Evolutionary conservation across 2,329 filamentous ascomycete genomes (phyloP), one percentile per base, ranked within the genome.

Genomic region (Aspergillus persii): DNA sequence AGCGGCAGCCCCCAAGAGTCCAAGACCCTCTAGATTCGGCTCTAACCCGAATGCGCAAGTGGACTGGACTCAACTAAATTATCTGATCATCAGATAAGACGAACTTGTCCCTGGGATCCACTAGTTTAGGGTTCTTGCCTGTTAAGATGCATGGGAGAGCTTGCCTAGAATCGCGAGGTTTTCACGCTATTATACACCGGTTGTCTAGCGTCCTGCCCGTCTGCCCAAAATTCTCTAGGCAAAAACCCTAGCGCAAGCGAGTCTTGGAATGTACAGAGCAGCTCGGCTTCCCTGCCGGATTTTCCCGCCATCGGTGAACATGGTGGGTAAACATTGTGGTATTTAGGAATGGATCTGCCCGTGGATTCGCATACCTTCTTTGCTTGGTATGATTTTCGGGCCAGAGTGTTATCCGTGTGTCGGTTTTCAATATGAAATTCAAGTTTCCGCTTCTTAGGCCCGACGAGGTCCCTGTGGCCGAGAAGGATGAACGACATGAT

Each of bases 81-180:
- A 54, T 54, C 53, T 47, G 53, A 54, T 54, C 41, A 54, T 54
- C 53, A 54, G 53, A 54, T 54, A 54, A 54, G 41, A 11, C 11
- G 48, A 31, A 11, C 48, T 33, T 30, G 15, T 41, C 23, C 53
- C 41, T 26, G 31, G 9, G 41, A 4, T 26, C 53, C 41, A 33
- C 23, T 29, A 29, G 36, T 54, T 29, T 26, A 48, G 41, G 53
- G 47, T 1, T 7, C 12, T n/a, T 1, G 15, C 36, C 36, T 41
- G 11, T 41, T 15, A 36, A 3, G 8, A 36, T 36, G 11, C 12
- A 41, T 6, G 4, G 36, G 12, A 3, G 2, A 12, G 3, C 3
- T n/a, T 39, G 36, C 36, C 33, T 23, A 23, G 18, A 41, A 41
- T 12, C 12, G 33, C 33, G 9, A 36, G 15, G 6, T 2, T 15